A percentile compares a stretch with the other conserved stretches of the same genome.
Evolutionary conservation across 495 filamentous ascomycete genomes (phyloP).

Genomic region (Talaromyces thailandensis): DNA sequence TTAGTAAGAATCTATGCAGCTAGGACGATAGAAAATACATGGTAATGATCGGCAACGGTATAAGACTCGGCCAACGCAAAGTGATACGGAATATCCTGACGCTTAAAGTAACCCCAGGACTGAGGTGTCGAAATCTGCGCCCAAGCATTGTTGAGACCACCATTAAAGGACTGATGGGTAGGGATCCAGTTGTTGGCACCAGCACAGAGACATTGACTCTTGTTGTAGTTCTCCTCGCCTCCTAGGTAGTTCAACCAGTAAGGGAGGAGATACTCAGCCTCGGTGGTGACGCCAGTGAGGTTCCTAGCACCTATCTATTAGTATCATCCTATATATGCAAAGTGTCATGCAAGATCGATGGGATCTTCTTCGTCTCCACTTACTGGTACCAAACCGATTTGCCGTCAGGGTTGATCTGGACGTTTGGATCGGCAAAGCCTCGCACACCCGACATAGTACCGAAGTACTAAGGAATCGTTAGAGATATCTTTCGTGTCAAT

Average conservation of each 20-base stretch:
- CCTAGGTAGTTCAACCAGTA: constrained; percentile 6
- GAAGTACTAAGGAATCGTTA: constrained; percentile 1
- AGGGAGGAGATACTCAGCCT: constrained; percentile 3
- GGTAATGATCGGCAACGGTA: constrained; percentile 1
- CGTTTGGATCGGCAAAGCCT: constrained; percentile 6
- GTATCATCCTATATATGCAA: neutral
- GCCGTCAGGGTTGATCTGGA: constrained; percentile 6
- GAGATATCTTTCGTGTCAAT: neutral
- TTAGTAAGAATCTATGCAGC: neutral
- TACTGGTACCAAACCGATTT: constrained; percentile 5
- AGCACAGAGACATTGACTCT: constrained; percentile 1
- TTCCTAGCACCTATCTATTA: neutral
- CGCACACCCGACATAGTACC: constrained; percentile 6
- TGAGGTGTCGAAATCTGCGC: constrained; percentile 1
- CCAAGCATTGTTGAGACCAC: constrained; percentile 1
- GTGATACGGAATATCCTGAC: constrained; percentile 4
- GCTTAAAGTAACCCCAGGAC: constrained; percentile 5
- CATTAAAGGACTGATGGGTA: constrained; percentile 1
- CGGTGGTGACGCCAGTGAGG: neutral
- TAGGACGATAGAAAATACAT: neutral
- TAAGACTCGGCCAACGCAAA: constrained; percentile 3
- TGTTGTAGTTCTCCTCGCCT: constrained; percentile 6
- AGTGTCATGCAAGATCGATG: neutral
- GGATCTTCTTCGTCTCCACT: neutral
- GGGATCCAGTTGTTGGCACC: constrained; percentile 6